Conservation (phyloP, 257 asterid species). For the Henckelia pumila region DNA sequence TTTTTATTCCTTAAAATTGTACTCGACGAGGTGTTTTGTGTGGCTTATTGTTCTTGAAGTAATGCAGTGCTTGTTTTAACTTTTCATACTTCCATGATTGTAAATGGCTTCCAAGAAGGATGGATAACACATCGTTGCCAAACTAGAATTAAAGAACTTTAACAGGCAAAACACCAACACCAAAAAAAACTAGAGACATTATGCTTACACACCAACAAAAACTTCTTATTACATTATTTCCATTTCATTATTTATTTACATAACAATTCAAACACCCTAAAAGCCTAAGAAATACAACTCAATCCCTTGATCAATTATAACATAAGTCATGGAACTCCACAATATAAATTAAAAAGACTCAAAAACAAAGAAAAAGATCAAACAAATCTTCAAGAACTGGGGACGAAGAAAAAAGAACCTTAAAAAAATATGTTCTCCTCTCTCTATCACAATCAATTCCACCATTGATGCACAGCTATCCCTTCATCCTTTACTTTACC, state of each 20-base stretch:
- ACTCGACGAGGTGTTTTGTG: neutral
- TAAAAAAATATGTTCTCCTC: constrained; percentile 7
- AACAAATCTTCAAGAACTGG: neutral
- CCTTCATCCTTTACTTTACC: constrained; percentile 78
- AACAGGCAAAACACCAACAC: neutral
- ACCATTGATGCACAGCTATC: constrained; percentile 88
- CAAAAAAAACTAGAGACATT: neutral
- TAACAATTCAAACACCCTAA: constrained; percentile 4
- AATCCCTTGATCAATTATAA: neutral
- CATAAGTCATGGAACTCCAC: constrained; percentile 3
- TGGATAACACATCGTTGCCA: neutral
- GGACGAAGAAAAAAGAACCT: neutral
- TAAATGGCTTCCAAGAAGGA: neutral
- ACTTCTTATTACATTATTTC: constrained; percentile 16
- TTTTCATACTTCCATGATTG: neutral
- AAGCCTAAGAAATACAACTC: constrained; percentile 5
- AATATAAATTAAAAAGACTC: neutral
- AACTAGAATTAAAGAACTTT: neutral
- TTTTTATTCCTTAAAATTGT: neutral
- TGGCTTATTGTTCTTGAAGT: neutral
- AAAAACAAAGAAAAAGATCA: constrained; percentile 2
- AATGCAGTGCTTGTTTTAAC: neutral
- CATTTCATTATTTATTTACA: constrained; percentile 16
- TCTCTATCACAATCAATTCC: constrained; percentile 53
- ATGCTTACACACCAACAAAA: neutral